Conservation (phyloP, 2,329 filamentous ascomycete species). For the Aspergillus chevalieri region DNA sequence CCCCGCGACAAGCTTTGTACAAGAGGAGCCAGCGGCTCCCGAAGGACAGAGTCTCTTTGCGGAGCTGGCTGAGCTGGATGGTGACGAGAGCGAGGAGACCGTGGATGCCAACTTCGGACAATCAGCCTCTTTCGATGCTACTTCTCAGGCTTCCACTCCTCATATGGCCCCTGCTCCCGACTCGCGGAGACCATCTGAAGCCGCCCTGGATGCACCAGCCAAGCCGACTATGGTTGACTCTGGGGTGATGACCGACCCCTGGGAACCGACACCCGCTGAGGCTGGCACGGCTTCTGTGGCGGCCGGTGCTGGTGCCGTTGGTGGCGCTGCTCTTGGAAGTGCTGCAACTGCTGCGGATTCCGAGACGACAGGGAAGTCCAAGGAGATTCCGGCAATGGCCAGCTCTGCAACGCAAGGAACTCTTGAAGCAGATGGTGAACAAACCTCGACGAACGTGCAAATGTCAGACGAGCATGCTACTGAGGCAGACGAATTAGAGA, state of each 20-base stretch:
- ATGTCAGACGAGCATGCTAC: constrained; percentile 31
- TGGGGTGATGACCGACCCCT: constrained; percentile 58
- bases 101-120: constrained; percentile 48
- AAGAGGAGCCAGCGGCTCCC: constrained; percentile 38
- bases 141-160: constrained; percentile 36
- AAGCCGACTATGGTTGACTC: constrained; percentile 52
- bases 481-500: constrained; percentile 10
- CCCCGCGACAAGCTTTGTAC: constrained; percentile 48
- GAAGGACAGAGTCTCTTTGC: constrained; percentile 78
- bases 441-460: constrained; percentile 25
- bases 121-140: constrained; percentile 29
- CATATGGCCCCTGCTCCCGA: constrained; percentile 23
- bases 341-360: constrained; percentile 9
- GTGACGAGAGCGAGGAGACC: constrained; percentile 50
- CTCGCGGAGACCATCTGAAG: constrained; percentile 29
- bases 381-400: constrained; percentile 22
- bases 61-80: constrained; percentile 75
- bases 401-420: constrained; percentile 34
- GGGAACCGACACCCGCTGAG: constrained; percentile 34
- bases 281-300: constrained; percentile 12
- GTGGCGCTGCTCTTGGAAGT: constrained; percentile 8
- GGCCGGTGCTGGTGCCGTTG: constrained; percentile 16
- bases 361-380: constrained; percentile 10
- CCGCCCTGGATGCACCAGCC: constrained; percentile 14
- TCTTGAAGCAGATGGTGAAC: constrained; percentile 14